Base-by-base conservation (phyloP, 331 rosid species). In the Rhamnella rubrinervis region DNA sequence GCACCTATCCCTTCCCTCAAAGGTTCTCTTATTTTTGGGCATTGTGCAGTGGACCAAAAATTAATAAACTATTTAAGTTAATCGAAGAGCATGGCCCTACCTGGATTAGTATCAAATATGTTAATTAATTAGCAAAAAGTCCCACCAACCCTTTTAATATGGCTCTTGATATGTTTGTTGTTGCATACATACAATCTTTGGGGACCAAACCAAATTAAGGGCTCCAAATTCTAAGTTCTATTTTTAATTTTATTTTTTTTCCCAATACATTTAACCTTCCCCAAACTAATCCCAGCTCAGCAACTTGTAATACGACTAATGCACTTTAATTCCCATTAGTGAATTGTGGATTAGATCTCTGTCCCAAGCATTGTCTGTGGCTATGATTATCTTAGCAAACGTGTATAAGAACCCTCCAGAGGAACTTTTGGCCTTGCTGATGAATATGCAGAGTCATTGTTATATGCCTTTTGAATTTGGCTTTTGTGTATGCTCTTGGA, bases 271-370 rank as follows among this genome's bases (percentile, higher is more conserved):
- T 53, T 53, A 8, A 53, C 25, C 58, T 18, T 53, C 58, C 25
- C 25, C 11, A 53, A 53, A 53, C 4, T 14, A 53, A 53, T 53
- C 58, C 58, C 58, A 53, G 58, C 58, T 53, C 58, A 53, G 26
- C 58, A 53, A 21, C 58, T 18, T 31, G 35, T 31, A 18, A 5
- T 6, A 53, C 7, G 20, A 53, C 25, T 53, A 53, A 53, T 58
- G 39, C 63, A 75, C 65, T 71, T 61, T 74, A 72, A 76, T 69
- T 61, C 71, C 76, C 60, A 59, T 23, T 58, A 13, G 6, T 26
- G 26, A 28, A 77, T 70, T 81, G 56, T 70, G 88, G 88, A 85
- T 82, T 77, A 82, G 84, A 87, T 85, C 72, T 85, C 70, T 85
- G 88, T 85, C 88, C 81, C 83, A 80, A 72, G 62, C 60, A 40